Percentiles rank a stretch among this genome's conserved stretches.
Conservation (phyloP, 2,329 filamentous ascomycete genomes). For the Trichophyton mentagrophytes region DNA sequence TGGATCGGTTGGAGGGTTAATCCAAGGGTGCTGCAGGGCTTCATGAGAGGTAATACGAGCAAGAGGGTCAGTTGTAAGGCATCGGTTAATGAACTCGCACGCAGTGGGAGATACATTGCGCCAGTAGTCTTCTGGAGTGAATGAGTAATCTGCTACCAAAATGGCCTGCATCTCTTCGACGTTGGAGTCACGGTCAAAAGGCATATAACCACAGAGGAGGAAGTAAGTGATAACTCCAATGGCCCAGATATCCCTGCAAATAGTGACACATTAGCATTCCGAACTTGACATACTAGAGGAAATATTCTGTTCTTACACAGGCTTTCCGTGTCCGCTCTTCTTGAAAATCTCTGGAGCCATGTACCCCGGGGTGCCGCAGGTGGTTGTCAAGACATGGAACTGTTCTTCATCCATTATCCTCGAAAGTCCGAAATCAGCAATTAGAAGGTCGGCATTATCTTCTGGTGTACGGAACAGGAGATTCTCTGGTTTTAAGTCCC, state of each 20-base stretch:
- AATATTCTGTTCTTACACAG: slow-evolving; percentile 47
- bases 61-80: slow-evolving; percentile 77
- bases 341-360: slow-evolving; percentile 99
- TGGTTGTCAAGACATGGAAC: slow-evolving; percentile 94
- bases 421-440: slow-evolving; percentile 90
- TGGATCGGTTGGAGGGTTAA: slow-evolving; percentile 44
- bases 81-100: slow-evolving; percentile 83
- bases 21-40: slow-evolving; percentile 53
- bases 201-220: slow-evolving; percentile 91
- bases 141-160: slow-evolving; percentile 88
- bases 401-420: slow-evolving; percentile 99
- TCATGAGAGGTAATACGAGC: slow-evolving; percentile 85
- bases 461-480: slow-evolving; percentile 92
- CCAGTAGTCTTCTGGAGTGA: slow-evolving; percentile 93
- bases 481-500: slow-evolving; percentile 95
- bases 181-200: slow-evolving; percentile 93
- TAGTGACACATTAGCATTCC: slow-evolving; percentile 1
- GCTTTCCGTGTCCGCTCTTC: slow-evolving; percentile 94
- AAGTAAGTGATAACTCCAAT: slow-evolving; percentile 99
- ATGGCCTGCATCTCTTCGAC: slow-evolving; percentile 99
- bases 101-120: slow-evolving; percentile 74
- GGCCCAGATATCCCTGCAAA: slow-evolving; percentile 72
- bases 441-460: slow-evolving; percentile 91
- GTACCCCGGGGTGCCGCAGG: slow-evolving; percentile 93
- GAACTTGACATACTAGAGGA: neutral